phyloP scores from a whole-genome alignment of 495 filamentous ascomycete species.

The Aspergillus homomorphus region DNA sequence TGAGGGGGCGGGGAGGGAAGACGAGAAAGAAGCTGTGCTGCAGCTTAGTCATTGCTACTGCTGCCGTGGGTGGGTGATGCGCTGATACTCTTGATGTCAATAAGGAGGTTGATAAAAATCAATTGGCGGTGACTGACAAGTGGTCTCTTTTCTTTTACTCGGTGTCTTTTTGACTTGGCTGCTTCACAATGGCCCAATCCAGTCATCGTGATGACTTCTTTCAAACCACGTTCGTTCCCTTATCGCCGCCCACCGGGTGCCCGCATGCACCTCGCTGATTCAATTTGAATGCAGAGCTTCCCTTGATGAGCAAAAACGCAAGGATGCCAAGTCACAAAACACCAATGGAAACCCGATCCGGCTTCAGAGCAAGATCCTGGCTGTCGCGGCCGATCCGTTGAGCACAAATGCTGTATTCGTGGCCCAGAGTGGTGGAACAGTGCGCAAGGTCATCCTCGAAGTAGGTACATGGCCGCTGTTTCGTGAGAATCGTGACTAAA shows the following conservation, averaged over 20 bases:
- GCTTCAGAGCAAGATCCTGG: slow-evolving; percentile 82
- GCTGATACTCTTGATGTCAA: no score
- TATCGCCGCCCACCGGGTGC: not conserved
- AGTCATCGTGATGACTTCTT: slow-evolving; percentile 77
- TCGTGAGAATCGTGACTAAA: slow-evolving; percentile 8
- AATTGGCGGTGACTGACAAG: no score
- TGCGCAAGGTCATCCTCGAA: slow-evolving; percentile 68
- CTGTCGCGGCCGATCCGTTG: slow-evolving; percentile 64
- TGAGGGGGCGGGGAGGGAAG: not conserved
- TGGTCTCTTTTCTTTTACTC: no score
- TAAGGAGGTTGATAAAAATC: no score
- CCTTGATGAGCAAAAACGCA: slow-evolving; percentile 66
- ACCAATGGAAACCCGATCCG: slow-evolving; percentile 75
- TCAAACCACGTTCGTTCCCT: slow-evolving; percentile 69
- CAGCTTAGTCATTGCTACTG: not conserved
- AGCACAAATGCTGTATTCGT: slow-evolving; percentile 64
- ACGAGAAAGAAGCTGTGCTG: no score
- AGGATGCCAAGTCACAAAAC: slow-evolving; percentile 77
- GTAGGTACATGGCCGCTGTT: slow-evolving; percentile 54
- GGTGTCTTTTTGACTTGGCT: no score
- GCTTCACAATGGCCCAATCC: slow-evolving; percentile 56
- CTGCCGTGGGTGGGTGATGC: no score
- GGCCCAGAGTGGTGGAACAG: slow-evolving; percentile 77
- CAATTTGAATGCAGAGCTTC: slow-evolving; percentile 54
- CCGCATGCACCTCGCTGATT: slow-evolving; percentile 13